Percentiles rank a stretch among this genome's conserved stretches.
Evolutionary conservation across 2,329 filamentous ascomycete species (phyloP).

Genomic region (Apiospora aurea): DNA sequence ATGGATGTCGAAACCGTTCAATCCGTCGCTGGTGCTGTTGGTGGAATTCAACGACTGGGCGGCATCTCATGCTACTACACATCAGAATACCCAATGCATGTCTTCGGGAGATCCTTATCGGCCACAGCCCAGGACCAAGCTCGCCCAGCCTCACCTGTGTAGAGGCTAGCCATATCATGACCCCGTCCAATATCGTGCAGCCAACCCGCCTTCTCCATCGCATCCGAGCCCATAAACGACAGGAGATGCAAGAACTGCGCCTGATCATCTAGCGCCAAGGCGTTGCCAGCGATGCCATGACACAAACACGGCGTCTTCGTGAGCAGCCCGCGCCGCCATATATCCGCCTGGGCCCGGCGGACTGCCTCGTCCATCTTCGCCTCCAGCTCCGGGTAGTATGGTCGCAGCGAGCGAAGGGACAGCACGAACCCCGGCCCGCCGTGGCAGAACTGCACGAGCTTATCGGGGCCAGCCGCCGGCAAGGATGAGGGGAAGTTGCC

Average conservation of each 20-base stretch:
- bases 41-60: no score
- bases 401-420: slow-evolving; percentile 62
- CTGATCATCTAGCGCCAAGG: slow-evolving; percentile 47
- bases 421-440: slow-evolving; percentile 69
- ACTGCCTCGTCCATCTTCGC: slow-evolving; percentile 61
- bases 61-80: slow-evolving; percentile 28
- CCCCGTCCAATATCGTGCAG: slow-evolving; percentile 23
- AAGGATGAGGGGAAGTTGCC: slow-evolving; percentile 70
- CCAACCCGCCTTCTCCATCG: slow-evolving; percentile 28
- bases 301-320: slow-evolving; percentile 71
- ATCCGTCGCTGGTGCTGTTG: no score
- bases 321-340: slow-evolving; percentile 64
- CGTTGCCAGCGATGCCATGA: slow-evolving; percentile 71
- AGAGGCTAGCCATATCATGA: slow-evolving; percentile 33
- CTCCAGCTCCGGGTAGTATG: slow-evolving; percentile 61
- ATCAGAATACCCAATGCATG: slow-evolving; percentile 40
- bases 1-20: no score
- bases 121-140: slow-evolving; percentile 40
- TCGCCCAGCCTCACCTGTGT: slow-evolving; percentile 39
- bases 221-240: slow-evolving; percentile 34
- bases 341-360: slow-evolving; percentile 56
- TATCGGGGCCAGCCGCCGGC: slow-evolving; percentile 37
- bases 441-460: slow-evolving; percentile 71
- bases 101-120: slow-evolving; percentile 28
- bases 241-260: slow-evolving; percentile 35